Evolutionary conservation across 1,284 basidiomycete genomes (phyloP), one percentile per base, ranked within the genome.

Genomic region (Apiotrichum domesticum): DNA sequence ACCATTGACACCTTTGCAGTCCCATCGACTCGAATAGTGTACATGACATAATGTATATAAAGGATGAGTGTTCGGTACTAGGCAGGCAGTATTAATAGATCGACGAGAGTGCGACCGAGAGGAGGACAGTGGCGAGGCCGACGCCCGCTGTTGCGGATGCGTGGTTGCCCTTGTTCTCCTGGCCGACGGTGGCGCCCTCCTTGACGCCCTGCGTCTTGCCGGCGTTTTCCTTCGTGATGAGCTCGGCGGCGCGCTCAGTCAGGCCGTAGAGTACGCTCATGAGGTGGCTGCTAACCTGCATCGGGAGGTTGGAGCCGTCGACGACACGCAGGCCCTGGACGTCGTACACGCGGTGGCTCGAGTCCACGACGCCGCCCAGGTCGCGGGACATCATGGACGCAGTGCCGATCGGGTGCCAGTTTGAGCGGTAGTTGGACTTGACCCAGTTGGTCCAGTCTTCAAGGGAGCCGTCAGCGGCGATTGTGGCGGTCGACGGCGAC

Each of bases 311-410:
- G 1, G 78, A 79, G 4, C 74, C 79, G 57, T 82, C 71, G 43
- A 80, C 79, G 13, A 81, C 72, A 55, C 79, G 79, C 8, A 82
- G 69, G 49, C 79, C 80, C 41, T 77, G 67, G 40, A 80, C 62
- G 35, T 71, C 71, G 54, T 75, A 72, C 62, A 74, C 61, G 32
- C 57, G 62, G 62, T 71, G 67, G 53, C 80, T 79, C 21, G 79
- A 80, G 61, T 76, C 77, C 6, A 77, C 79, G 59, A 68, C 72
- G 66, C 84, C 85, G 35, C 85, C 85, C 4, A 84, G 75, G 2
- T 76, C 77, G 37, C 79, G 75, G 42, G 71, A 74, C 80, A 84
- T 84, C 84, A 87, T 85, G 4, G 83, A 75, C 2, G 79, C 80
- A 0, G 84, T 85, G 0, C 81, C 84, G 46, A 86, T 78, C 4